Percentiles rank a stretch among this genome's conserved stretches.
These are phyloP conservation scores for Multifurca ochricompacta DNA, from an alignment of 768 basidiomycete species.

Conservation along the genomic window DNA sequence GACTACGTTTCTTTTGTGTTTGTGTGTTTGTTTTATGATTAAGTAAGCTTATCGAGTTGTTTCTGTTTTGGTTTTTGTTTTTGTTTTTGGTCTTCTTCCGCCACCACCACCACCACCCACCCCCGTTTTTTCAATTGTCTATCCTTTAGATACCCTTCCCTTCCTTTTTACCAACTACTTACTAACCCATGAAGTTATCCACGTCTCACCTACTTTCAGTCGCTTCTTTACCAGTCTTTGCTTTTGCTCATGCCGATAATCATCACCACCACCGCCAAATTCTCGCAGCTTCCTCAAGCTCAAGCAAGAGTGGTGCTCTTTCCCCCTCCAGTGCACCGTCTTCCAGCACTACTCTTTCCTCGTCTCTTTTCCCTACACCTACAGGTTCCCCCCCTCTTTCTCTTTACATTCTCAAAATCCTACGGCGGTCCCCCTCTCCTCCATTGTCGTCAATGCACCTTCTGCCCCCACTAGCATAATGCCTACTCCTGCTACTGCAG, in stretches of 20 bases:
- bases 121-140: slow-evolving; percentile 1
- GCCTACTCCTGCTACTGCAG: slow-evolving; percentile 40
- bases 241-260: slow-evolving; percentile 31
- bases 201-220: slow-evolving; percentile 26
- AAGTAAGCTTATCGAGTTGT: too few relatives aligned
- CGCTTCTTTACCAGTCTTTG: slow-evolving; percentile 33
- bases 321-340: slow-evolving; percentile 11
- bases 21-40: too few relatives aligned
- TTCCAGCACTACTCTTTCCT: not conserved
- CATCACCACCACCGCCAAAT: slow-evolving; percentile 23
- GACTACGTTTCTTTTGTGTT: too few relatives aligned
- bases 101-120: too few relatives aligned
- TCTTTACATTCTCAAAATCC: slow-evolving; percentile 46
- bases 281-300: slow-evolving; percentile 20
- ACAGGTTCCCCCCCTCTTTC: slow-evolving; percentile 31
- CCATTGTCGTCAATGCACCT: slow-evolving; percentile 38
- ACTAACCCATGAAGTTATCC: slow-evolving; percentile 26
- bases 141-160: slow-evolving; percentile 13
- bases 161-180: not conserved
- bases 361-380: slow-evolving; percentile 6
- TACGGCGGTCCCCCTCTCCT: slow-evolving; percentile 50
- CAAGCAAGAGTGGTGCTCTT: slow-evolving; percentile 1
- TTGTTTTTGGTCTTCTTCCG: too few relatives aligned
- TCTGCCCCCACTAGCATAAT: slow-evolving; percentile 40
- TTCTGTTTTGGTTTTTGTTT: too few relatives aligned